phyloP scores from a whole-genome alignment of 148 eudicot genomes.

The Polygonum aviculare region DNA sequence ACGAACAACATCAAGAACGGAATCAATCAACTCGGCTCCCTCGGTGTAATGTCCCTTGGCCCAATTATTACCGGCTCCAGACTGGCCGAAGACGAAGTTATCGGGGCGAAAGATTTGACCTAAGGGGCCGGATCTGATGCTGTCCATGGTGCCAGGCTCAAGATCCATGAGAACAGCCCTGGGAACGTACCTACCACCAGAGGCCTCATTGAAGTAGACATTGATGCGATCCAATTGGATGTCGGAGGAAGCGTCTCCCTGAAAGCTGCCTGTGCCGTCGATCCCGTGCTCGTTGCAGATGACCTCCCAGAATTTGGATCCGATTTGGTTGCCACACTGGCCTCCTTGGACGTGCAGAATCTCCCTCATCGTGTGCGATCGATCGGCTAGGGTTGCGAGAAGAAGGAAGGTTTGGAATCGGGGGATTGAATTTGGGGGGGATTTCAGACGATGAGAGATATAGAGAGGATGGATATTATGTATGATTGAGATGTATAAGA shows the following conservation, averaged over 20 bases:
- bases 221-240: conserved; percentile 13
- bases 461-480: not conserved
- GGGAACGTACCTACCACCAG: conserved; percentile 13
- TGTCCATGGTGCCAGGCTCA: conserved; percentile 13
- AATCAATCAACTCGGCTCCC: conserved; percentile 15
- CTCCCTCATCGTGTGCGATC: conserved; percentile 2
- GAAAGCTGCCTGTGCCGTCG: conserved; percentile 2
- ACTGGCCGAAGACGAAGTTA: conserved; percentile 13
- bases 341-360: conserved; percentile 11
- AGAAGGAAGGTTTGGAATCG: not conserved
- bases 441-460: not conserved
- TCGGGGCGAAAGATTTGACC: conserved; percentile 13
- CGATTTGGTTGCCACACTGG: conserved; percentile 12
- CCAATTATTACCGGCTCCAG: conserved; percentile 12
- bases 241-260: conserved; percentile 7
- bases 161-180: conserved; percentile 14
- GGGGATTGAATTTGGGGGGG: not conserved
- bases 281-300: conserved; percentile 13
- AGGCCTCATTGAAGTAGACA: conserved; percentile 12
- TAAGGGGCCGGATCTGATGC: conserved; percentile 13
- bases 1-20: conserved; percentile 12
- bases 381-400: not conserved
- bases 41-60: conserved; percentile 14
- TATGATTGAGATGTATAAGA: conserved; percentile 3
- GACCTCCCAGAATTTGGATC: conserved; percentile 15